Evolutionary conservation across 805 yeast genomes (phyloP), one percentile per base, ranked within the genome.

Genomic region (Cyberlindnera samutprakarnensis): DNA sequence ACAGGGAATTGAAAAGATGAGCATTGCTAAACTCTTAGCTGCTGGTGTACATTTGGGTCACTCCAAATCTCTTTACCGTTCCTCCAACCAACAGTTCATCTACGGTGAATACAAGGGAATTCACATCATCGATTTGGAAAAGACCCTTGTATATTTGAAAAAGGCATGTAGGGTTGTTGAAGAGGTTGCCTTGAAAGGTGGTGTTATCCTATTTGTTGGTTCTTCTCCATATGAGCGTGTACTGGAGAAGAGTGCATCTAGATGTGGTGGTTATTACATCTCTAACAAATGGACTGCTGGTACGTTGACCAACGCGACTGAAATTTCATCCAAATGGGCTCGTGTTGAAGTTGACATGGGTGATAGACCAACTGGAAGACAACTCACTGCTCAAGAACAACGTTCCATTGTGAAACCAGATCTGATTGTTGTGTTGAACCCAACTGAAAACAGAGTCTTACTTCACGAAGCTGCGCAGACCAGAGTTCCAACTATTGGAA

Each of bases 31-130:
- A 36, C 66, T 92, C 32, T 56, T 90, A 57, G 90, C 96, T 4
- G 85, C 96, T 0, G 96, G 96, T 32, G 90, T 90, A 28, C 98
- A 92, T 57, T 64, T 92, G 44, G 98, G 98, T 18, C 96, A 90
- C 47, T 71, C 95, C n/a, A 79, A 75, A 22, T 65, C 80, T 4
- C 64, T 79, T 39, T 81, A 78, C 74, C 75, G 94, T 46, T 76
- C 87, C 8, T 70, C 81, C 18, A 84, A 88, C 31, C 90, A 87
- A 57, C 88, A 94, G 9, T 92, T 68, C 55, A 70, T 90, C 27
- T 80, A 80, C 51, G 98, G 97, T 34, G 80, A 72, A 42, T 86
- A 92, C 49, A 78, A 85, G 39, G 95, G 87, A n/a, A 69, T 92
- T 36, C 95, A 87, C 56, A 73, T 92, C 32, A 88, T 92, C 45